Conservation (phyloP, 2,329 filamentous ascomycete species). For the Stagonosporopsis vannaccii region DNA sequence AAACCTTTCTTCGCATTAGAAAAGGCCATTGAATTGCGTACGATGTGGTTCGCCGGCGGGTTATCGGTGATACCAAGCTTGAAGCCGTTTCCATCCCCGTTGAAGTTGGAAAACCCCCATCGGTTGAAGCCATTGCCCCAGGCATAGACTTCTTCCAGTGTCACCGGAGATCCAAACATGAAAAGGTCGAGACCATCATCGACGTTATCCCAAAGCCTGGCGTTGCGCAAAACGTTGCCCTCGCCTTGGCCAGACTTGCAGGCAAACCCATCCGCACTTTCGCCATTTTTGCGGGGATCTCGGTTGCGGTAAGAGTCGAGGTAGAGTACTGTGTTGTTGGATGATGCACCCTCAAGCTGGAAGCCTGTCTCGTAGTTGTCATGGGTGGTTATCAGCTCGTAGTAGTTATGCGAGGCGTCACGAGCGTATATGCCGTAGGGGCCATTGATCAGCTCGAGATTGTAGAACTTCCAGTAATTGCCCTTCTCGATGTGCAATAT, state of each 20-base stretch:
- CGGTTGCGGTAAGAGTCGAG: slow-evolving; percentile 35
- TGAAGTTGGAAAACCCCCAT: slow-evolving; percentile 55
- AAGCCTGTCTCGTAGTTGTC: slow-evolving; percentile 53
- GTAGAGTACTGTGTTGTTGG: slow-evolving; percentile 34
- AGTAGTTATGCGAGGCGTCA: slow-evolving; percentile 48
- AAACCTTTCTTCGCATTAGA: slow-evolving; percentile 56
- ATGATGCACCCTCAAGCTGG: slow-evolving; percentile 45
- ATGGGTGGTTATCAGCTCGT: slow-evolving; percentile 46
- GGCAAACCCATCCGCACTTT: slow-evolving; percentile 59
- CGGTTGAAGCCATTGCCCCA: slow-evolving; percentile 58
- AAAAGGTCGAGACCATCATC: slow-evolving; percentile 59
- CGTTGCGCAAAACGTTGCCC: slow-evolving; percentile 56
- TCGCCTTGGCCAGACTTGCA: slow-evolving; percentile 57
- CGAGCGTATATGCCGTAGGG: slow-evolving; percentile 50
- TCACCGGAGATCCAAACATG: slow-evolving; percentile 53
- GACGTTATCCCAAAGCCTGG: slow-evolving; percentile 60
- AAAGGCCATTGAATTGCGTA: slow-evolving; percentile 57
- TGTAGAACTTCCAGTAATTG: slow-evolving; percentile 58
- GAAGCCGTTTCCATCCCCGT: slow-evolving; percentile 59
- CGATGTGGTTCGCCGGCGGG: slow-evolving; percentile 52
- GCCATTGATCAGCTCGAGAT: slow-evolving; percentile 48
- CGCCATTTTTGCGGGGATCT: slow-evolving; percentile 60
- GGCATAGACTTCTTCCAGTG: slow-evolving; percentile 54
- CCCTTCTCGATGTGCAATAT: slow-evolving; percentile 58
- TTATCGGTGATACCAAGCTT: slow-evolving; percentile 54